Base-by-base conservation (phyloP, 192 early-diverging fungal species). In the Podila epigama region DNA sequence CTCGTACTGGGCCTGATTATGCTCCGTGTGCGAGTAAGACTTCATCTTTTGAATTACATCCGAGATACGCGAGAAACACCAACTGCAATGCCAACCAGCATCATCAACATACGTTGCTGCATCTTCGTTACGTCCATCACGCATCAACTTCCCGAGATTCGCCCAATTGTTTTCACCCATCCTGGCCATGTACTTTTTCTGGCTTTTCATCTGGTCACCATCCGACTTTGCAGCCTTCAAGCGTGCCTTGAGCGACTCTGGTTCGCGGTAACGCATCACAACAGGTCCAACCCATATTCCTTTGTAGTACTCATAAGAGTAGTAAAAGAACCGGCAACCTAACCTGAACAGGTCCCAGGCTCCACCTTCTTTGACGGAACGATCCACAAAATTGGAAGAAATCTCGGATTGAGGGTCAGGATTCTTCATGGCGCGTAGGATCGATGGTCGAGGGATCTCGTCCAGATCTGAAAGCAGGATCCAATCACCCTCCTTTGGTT, bases 251-350 rank as follows among this genome's bases (percentile, higher is more conserved):
- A 16, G 25, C 5, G 39, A 66, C 36, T 32, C 53, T 2, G 18
- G 36, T 1, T n/a, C 41, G 4, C 64, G 64, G 25, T 48, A 66
- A 5, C 54, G 55, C 3, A 48, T 29, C 10, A 58, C 32, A n/a
- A 66, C 55, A 0, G 55, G 54, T 18, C 64, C 55, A 16, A 33
- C 50, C 64, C 64, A 66, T 1, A 37, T 39, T 8, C 29, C 39
- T 10, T 66, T 39, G 15, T 54, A 54, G 32, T 54, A 66, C 20
- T 66, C 64, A 13, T 48, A 66, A 1, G 64, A 66, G 20, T 58
- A 58, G 41, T 66, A 58, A 22, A 58, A 66, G 28, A 58, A 66
- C 35, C 55, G 53, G 33, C 64, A 58, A 25, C 55, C 64, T 5
- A 58, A 22, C 2, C 55, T 39, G 11, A 66, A 66, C 12, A 58